Percentiles rank a stretch among this genome's conserved stretches.
Conservation (phyloP, 306 rosid genomes). For the Vigna unguiculata region DNA sequence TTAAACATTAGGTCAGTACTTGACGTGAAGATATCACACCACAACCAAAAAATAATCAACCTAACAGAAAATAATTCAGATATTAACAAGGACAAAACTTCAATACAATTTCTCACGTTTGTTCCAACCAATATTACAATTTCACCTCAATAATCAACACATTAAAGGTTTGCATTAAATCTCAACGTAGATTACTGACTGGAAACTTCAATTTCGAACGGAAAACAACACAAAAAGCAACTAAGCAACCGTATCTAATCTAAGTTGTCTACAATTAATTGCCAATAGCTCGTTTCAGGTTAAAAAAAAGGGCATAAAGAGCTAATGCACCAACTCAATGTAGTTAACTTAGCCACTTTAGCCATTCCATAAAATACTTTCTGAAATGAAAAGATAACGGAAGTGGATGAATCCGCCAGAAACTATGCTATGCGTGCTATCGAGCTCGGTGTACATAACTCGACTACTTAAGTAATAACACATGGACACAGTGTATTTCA, state of each 20-base stretch:
- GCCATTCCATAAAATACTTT: constrained; percentile 28
- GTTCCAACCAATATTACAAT: not conserved
- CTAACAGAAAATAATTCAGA: not conserved
- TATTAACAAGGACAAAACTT: not conserved
- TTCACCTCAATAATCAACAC: not conserved
- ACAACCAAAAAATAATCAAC: constrained; percentile 8
- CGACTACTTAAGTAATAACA: not conserved
- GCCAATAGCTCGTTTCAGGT: constrained; percentile 20
- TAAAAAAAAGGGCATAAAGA: not conserved
- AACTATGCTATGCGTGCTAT: not conserved
- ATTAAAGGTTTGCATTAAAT: not conserved
- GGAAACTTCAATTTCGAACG: not conserved
- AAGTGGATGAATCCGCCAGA: constrained; percentile 4
- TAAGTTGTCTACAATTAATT: not conserved
- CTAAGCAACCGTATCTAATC: not conserved
- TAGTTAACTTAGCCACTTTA: constrained; percentile 40
- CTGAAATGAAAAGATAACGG: constrained; percentile 26
- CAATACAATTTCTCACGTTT: not conserved
- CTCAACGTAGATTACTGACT: not conserved
- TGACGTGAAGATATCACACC: not conserved
- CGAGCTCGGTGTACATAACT: not conserved
- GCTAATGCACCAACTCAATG: constrained; percentile 45
- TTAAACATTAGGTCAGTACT: constrained; percentile 38
- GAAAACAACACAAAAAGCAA: not conserved
- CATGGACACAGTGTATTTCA: constrained; percentile 11